phyloP scores from a whole-genome alignment of 345 rosid species.

The Gossypium thurberi region DNA sequence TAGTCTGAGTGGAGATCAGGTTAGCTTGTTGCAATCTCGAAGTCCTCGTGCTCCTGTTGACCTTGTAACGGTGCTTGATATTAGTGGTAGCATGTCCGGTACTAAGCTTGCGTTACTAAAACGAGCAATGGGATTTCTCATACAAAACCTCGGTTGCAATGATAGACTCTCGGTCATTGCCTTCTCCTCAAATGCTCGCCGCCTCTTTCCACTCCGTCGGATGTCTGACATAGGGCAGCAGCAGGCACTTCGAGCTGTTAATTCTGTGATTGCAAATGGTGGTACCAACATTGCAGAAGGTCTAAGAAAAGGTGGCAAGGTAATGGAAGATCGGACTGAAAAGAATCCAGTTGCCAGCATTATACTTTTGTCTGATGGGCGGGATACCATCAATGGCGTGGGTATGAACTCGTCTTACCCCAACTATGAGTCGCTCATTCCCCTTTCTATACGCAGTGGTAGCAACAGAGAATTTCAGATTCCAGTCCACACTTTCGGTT shows the following conservation, averaged over 20 bases:
- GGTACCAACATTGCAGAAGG: conserved; percentile 98
- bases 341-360: conserved; percentile 82
- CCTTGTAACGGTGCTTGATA: conserved; percentile 86
- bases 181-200: conserved; percentile 91
- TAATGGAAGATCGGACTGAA: conserved; percentile 76
- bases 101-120: conserved; percentile 90
- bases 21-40: conserved; percentile 33
- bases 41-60: conserved; percentile 75
- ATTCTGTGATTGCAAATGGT: conserved; percentile 84
- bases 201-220: conserved; percentile 69
- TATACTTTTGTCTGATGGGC: conserved; percentile 89
- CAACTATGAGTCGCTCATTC: conserved; percentile 58
- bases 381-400: conserved; percentile 49
- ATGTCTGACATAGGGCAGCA: conserved; percentile 79
- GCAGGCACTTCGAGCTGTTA: conserved; percentile 80
- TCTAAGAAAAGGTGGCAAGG: conserved; percentile 82
- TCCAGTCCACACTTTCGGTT: conserved; percentile 91
- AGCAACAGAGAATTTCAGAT: conserved; percentile 55
- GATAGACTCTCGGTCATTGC: conserved; percentile 97
- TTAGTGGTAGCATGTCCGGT: conserved; percentile 99
- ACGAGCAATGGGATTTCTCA: conserved; percentile 98
- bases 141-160: conserved; percentile 81
- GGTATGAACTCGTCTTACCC: conserved; percentile 38
- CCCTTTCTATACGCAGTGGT: conserved; percentile 48
- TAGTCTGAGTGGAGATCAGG: conserved; percentile 20